A percentile compares a stretch with the other conserved stretches of the same genome.
These are phyloP conservation scores for Neopestalotiopsis rosae DNA, from an alignment of 2,329 filamentous ascomycete genomes.

Conservation along the genomic window DNA sequence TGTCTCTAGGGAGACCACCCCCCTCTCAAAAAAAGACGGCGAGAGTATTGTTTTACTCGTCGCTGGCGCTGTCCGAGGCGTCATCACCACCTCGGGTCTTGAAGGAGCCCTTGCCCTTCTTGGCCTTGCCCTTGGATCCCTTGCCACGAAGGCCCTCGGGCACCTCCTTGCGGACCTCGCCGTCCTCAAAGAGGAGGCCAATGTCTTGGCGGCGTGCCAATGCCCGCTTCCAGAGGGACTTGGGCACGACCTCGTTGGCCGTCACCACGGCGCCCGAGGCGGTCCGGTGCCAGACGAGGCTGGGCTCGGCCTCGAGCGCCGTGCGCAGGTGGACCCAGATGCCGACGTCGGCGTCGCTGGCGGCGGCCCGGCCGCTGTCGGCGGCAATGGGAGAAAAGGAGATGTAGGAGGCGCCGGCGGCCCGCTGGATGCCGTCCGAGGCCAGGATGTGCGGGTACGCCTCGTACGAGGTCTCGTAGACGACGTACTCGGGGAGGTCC, in stretches of 20 bases:
- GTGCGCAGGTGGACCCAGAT: conserved; percentile 46
- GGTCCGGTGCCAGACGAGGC: conserved; percentile 43
- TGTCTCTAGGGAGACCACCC: conserved; percentile 1
- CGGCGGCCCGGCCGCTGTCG: conserved; percentile 31
- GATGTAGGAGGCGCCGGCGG: conserved; percentile 42
- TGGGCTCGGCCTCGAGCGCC: conserved; percentile 37
- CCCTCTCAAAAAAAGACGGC: neutral
- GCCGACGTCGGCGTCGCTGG: conserved; percentile 44
- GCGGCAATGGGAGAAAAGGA: conserved; percentile 36
- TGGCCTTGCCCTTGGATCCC: conserved; percentile 46
- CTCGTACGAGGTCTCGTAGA: conserved; percentile 51
- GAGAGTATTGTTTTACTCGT: conserved; percentile 24
- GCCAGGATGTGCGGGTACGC: conserved; percentile 49
- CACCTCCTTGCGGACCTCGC: conserved; percentile 48
- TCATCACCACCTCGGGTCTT: conserved; percentile 35
- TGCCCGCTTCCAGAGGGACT: conserved; percentile 46
- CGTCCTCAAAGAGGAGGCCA: conserved; percentile 48
- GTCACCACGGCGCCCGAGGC: conserved; percentile 43
- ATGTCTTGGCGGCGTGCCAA: conserved; percentile 47
- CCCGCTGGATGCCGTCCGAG: conserved; percentile 44
- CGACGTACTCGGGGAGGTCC: conserved; percentile 46
- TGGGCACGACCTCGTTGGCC: conserved; percentile 36
- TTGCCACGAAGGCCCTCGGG: conserved; percentile 47
- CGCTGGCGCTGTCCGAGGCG: conserved; percentile 38
- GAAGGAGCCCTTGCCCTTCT: conserved; percentile 43